Conservation (phyloP, 2,329 filamentous ascomycete genomes). For the Saccharata proteae region DNA sequence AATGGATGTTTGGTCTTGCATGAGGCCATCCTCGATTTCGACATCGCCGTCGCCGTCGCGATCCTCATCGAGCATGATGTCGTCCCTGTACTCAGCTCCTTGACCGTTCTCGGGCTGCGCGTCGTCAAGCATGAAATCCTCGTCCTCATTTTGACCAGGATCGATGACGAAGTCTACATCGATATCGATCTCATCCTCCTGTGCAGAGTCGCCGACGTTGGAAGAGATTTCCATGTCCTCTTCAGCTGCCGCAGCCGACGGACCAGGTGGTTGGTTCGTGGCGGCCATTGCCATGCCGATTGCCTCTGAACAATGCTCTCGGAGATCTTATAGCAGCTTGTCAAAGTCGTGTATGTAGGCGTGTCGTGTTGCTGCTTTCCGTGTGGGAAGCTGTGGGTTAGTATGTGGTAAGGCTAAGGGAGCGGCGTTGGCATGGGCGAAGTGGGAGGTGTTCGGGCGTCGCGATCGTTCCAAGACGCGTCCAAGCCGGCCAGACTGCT, state of each 20-base stretch:
- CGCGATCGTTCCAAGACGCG: too few species aligned
- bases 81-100: slow-evolving; percentile 17
- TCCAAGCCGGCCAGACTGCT: too few species aligned
- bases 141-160: slow-evolving; percentile 26
- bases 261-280: slow-evolving; percentile 9
- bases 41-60: slow-evolving; percentile 14
- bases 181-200: slow-evolving; percentile 47
- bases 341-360: too few species aligned
- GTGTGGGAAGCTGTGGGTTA: slow-evolving; percentile 6
- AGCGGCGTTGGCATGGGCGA: slow-evolving; percentile 3
- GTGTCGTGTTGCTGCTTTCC: too few species aligned
- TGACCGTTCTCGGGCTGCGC: slow-evolving; percentile 17
- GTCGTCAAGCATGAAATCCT: slow-evolving; percentile 47
- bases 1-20: slow-evolving; percentile 8
- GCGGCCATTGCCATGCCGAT: slow-evolving; percentile 9
- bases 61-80: slow-evolving; percentile 24
- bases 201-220: slow-evolving; percentile 30
- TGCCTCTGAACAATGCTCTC: too few species aligned
- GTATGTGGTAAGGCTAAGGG: slow-evolving; percentile 5
- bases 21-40: slow-evolving; percentile 9
- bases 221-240: slow-evolving; percentile 47
- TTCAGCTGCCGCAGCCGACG: slow-evolving; percentile 25
- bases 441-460: too few species aligned
- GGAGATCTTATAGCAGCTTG: too few species aligned
- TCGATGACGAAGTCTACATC: slow-evolving; percentile 40